phyloP scores from a whole-genome alignment of 2,329 filamentous ascomycete species.

The Apiospora hydei region DNA sequence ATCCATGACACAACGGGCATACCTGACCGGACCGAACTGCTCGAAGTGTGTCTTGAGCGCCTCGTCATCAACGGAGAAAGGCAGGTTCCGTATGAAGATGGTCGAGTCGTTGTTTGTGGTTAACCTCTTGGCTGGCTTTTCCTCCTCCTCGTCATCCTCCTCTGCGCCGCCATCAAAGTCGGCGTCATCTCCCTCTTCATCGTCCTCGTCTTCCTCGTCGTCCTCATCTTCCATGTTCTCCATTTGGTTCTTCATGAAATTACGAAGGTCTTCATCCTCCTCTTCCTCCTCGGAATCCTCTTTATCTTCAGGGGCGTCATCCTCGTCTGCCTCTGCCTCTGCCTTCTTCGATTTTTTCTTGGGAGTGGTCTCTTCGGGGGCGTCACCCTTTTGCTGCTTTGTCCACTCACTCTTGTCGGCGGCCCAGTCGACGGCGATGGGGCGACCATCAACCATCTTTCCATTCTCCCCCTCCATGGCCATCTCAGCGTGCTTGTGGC shows the following conservation, averaged over 20 bases:
- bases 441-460: conserved; percentile 86
- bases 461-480: conserved; percentile 88
- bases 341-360: conserved; percentile 45
- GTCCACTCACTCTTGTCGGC: conserved; percentile 91
- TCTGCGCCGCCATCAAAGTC: conserved; percentile 40
- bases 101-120: conserved; percentile 75
- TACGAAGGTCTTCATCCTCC: conserved; percentile 55
- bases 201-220: conserved; percentile 48
- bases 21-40: conserved; percentile 87
- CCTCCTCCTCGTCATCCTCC: conserved; percentile 45
- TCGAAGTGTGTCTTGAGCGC: conserved; percentile 84
- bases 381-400: conserved; percentile 57
- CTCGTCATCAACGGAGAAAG: conserved; percentile 86
- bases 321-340: conserved; percentile 35
- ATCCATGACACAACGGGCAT: conserved; percentile 91
- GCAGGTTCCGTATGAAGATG: conserved; percentile 91
- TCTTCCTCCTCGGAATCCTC: conserved; percentile 44
- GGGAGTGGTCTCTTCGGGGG: conserved; percentile 26
- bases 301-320: conserved; percentile 42
- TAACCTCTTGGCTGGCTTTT: conserved; percentile 43
- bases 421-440: conserved; percentile 94
- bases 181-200: conserved; percentile 45
- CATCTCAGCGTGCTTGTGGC: conserved; percentile 88
- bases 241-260: conserved; percentile 66
- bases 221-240: conserved; percentile 65